Percentiles rank a stretch among this genome's conserved stretches.
These are phyloP conservation scores for Phlebopus sp. DNA, from an alignment of 1,284 basidiomycete species.

Conservation along the genomic window DNA sequence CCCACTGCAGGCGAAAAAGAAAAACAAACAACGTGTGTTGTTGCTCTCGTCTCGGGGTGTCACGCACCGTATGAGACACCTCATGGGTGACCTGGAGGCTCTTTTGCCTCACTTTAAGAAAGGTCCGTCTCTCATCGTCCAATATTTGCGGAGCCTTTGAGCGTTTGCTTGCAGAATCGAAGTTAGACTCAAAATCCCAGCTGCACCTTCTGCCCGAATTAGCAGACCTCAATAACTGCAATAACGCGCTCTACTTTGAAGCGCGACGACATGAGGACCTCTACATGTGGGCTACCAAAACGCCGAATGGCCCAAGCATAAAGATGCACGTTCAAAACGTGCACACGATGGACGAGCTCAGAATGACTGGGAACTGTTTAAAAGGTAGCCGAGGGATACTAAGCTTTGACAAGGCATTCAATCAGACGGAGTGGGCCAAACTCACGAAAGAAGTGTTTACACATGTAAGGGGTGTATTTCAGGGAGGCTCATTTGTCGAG, in stretches of 20 bases:
- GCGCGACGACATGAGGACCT: slow-evolving; percentile 94
- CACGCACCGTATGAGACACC: slow-evolving; percentile 94
- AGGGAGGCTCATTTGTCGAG: slow-evolving; percentile 8
- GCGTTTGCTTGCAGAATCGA: slow-evolving; percentile 67
- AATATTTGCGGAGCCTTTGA: neutral
- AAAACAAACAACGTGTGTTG: slow-evolving; percentile 86
- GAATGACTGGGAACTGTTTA: slow-evolving; percentile 99
- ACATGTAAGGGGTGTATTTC: slow-evolving; percentile 64
- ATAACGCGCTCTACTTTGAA: slow-evolving; percentile 98
- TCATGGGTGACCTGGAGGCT: slow-evolving; percentile 93
- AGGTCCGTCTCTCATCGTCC: slow-evolving; percentile 51
- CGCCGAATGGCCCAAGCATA: slow-evolving; percentile 95
- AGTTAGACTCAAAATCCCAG: slow-evolving; percentile 96
- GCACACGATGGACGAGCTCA: slow-evolving; percentile 99
- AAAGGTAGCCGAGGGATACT: slow-evolving; percentile 93
- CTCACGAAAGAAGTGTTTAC: slow-evolving; percentile 95
- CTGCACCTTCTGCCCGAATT: slow-evolving; percentile 94
- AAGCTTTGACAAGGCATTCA: slow-evolving; percentile 92
- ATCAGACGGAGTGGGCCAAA: slow-evolving; percentile 84
- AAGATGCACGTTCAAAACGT: slow-evolving; percentile 98
- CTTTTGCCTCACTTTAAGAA: slow-evolving; percentile 96
- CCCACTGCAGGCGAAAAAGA: slow-evolving; percentile 48
- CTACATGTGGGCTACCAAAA: slow-evolving; percentile 96
- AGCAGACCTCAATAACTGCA: slow-evolving; percentile 97
- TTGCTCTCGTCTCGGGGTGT: slow-evolving; percentile 93